Conservation (phyloP, 257 asterid species). For the Leonotis leonurus region DNA sequence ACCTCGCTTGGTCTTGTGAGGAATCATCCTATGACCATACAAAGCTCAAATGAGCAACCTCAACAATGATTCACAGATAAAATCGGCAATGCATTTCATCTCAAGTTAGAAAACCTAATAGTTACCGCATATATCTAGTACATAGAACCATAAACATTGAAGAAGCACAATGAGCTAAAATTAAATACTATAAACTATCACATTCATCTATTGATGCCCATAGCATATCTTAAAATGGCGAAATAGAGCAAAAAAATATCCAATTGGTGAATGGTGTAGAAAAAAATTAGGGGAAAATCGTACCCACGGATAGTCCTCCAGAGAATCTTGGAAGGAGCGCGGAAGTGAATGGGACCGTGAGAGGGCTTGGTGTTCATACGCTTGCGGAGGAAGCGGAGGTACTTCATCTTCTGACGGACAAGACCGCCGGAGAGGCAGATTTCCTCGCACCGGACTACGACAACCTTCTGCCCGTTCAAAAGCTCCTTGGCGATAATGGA, state of each 20-base stretch:
- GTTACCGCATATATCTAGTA: background rate
- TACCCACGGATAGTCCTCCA: conserved; percentile 55
- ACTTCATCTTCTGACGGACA: conserved; percentile 50
- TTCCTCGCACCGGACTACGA: conserved; percentile 38
- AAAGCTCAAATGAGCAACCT: background rate
- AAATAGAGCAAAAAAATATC: no score
- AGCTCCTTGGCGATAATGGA: conserved; percentile 43
- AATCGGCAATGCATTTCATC: no score
- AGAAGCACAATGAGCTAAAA: background rate
- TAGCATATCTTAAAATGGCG: background rate
- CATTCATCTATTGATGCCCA: no score
- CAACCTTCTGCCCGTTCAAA: conserved; percentile 40
- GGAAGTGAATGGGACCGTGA: conserved; percentile 47
- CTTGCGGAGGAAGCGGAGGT: conserved; percentile 42
- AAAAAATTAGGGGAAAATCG: background rate
- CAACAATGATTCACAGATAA: background rate
- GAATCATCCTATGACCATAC: conserved; percentile 44
- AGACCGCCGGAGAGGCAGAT: conserved; percentile 49
- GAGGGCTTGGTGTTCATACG: conserved; percentile 50
- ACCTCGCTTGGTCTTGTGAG: conserved; percentile 76
- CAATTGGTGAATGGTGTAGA: no score
- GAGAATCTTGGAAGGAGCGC: conserved; percentile 44
- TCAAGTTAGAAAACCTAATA: no score
- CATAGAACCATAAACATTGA: no score
- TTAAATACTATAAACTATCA: no score